Percentiles rank a stretch among this genome's conserved stretches.
These are phyloP conservation scores for Magnolia changhungtana DNA, from an alignment of 164 flowering plant species.

Conservation along the genomic window DNA sequence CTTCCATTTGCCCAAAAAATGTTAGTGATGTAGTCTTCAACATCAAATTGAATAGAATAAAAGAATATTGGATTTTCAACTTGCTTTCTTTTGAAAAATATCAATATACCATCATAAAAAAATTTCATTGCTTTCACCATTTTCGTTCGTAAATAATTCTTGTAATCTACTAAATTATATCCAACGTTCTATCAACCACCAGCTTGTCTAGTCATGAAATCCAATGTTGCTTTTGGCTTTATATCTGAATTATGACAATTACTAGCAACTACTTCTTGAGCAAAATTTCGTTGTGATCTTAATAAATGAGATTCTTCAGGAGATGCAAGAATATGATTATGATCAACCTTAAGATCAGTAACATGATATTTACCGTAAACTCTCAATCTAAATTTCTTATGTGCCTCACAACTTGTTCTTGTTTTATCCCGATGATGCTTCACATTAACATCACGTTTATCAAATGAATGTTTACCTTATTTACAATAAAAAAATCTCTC, in stretches of 20 bases:
- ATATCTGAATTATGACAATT: background rate
- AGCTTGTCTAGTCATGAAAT: background rate
- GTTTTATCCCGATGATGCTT: background rate
- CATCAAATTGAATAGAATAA: constrained; percentile 5
- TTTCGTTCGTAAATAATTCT: constrained; percentile 7
- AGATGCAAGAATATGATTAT: background rate
- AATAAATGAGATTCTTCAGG: background rate
- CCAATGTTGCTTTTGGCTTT: background rate
- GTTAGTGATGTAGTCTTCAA: constrained; percentile 2
- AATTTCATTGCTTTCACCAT: background rate
- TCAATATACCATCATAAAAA: background rate
- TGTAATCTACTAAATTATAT: background rate
- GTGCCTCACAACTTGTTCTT: constrained; percentile 5
- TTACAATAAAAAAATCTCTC: constrained; percentile 7
- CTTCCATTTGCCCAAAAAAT: constrained; percentile 7
- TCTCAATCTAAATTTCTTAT: background rate
- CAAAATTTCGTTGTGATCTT: background rate
- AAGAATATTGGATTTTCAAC: background rate
- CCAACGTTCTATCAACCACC: background rate
- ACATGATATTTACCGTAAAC: background rate
- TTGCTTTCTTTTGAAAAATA: constrained; percentile 4
- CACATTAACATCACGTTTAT: too few species aligned
- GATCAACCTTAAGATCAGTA: background rate
- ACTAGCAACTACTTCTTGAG: background rate
- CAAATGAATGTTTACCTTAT: constrained; percentile 1